A percentile compares a stretch with the other conserved stretches of the same genome.
These are phyloP conservation scores for Cyclotella sp. DNA, from an alignment of 108 stramenopile species.

Conservation along the genomic window DNA sequence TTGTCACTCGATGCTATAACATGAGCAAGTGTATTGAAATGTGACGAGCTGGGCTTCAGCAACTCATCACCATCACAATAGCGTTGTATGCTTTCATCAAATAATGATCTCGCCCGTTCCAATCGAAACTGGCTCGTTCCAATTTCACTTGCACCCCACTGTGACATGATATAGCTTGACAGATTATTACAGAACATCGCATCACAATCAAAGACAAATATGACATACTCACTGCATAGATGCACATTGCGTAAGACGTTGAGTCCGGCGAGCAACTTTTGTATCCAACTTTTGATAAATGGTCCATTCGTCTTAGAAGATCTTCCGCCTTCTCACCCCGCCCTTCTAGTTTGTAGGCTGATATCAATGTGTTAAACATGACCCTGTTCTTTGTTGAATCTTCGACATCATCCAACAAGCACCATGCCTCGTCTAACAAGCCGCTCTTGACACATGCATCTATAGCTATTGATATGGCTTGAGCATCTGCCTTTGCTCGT, in stretches of 20 bases:
- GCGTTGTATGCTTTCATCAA: constrained; percentile 38
- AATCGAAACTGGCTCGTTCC: constrained; percentile 15
- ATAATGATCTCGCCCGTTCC: constrained; percentile 18
- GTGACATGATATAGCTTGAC: background rate
- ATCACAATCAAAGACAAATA: too few species aligned
- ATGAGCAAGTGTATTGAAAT: constrained; percentile 35
- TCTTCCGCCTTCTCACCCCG: constrained; percentile 39
- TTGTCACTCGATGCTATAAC: constrained; percentile 25
- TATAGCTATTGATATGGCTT: constrained; percentile 43
- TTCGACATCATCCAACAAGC: constrained; percentile 29
- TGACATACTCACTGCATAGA: constrained; percentile 39
- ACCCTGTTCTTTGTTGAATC: constrained; percentile 38
- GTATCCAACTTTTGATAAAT: constrained; percentile 25
- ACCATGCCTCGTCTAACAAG: constrained; percentile 25
- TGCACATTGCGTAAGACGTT: constrained; percentile 40
- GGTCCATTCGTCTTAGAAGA: constrained; percentile 42
- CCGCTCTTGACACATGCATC: constrained; percentile 54
- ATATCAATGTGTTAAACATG: constrained; percentile 46
- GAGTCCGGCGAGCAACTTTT: constrained; percentile 37
- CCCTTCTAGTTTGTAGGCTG: constrained; percentile 48
- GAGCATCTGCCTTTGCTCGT: constrained; percentile 42
- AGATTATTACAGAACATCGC: background rate
- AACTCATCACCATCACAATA: constrained; percentile 26
- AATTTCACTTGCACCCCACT: constrained; percentile 42
- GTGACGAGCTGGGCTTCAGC: constrained; percentile 23